Evolutionary conservation across 192 early-diverging fungal genomes (phyloP), one percentile per base, ranked within the genome.

Genomic region (Spinellus fusiger): DNA sequence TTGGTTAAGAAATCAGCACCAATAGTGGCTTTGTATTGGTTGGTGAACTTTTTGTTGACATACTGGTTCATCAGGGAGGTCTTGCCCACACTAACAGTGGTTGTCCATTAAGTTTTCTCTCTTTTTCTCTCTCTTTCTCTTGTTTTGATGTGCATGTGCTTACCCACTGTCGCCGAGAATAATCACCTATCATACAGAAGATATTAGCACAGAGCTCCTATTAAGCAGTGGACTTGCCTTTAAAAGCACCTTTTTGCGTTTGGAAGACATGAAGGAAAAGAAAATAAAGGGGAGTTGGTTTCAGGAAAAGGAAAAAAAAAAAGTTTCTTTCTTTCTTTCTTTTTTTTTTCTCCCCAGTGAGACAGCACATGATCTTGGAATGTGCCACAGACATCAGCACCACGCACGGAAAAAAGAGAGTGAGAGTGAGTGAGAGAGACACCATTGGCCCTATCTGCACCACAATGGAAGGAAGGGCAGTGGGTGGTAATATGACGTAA

Each of bases 51-150:
- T 54, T 91, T 89, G 76, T 94, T 94, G 28, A 99, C 93, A 81
- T 93, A 99, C 75, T 96, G 97, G 84, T 99, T 98, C 95, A 99
- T 99, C 69, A 99, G 80, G 18, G 94, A 97, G 22, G 97, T 98
- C 73, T 96, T 98, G 50, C 94, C 93, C 25, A 97, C 93, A 64
- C 89, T 87, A 62, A 29, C 35, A 22, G 7, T 49, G 28, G 56
- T 3, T 12, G 51, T 33, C 20, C n/a, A 35, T 50, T 37, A 5
- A 12, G 37, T 40, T 40, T 22, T 25, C 25, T 34, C 38, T 20
- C 25, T 51, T 51, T 27, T 34, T 22, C 16, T 55, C 34, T 54
- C 4, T 54, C 8, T 35, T 22, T 56, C 18, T 1, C 2, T 23
- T 38, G 38, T 13, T 8, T 22, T 31, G 29, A 15, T 23, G 22